These are phyloP conservation scores for Pleurotus eryngii DNA, from an alignment of 768 basidiomycete species.

Conservation along the genomic window DNA sequence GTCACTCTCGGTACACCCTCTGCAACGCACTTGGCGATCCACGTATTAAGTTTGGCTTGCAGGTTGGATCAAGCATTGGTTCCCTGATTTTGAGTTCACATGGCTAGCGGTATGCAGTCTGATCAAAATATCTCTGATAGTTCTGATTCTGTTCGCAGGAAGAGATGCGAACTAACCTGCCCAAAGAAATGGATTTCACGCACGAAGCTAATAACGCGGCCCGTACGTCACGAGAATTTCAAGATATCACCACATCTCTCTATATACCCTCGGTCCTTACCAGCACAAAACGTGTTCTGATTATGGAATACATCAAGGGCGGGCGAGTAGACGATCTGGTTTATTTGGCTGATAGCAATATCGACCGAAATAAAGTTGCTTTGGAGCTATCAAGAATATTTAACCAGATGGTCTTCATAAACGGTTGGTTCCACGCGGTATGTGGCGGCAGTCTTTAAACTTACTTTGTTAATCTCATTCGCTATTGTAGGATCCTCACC, in stretches of 20 bases:
- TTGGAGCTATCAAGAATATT: constrained; percentile 90
- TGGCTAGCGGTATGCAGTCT: constrained; percentile 68
- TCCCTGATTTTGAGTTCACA: constrained; percentile 93
- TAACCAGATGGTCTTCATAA: constrained; percentile 91
- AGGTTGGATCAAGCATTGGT: constrained; percentile 89
- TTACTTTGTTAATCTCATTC: neutral
- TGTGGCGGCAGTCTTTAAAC: constrained; percentile 20
- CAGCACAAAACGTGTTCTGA: constrained; percentile 79
- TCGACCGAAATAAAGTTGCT: constrained; percentile 92
- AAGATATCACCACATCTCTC: constrained; percentile 66
- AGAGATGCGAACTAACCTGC: constrained; percentile 91
- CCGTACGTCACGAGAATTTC: constrained; percentile 70
- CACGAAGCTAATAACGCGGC: constrained; percentile 86
- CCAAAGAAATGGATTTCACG: constrained; percentile 92
- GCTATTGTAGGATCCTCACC: constrained; percentile 73
- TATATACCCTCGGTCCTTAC: constrained; percentile 85
- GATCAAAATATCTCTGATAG: neutral
- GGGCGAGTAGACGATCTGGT: constrained; percentile 83
- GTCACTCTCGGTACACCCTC: constrained; percentile 55
- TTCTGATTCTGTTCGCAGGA: constrained; percentile 55
- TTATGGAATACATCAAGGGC: constrained; percentile 95
- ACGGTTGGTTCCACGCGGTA: constrained; percentile 87
- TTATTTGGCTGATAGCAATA: constrained; percentile 76
- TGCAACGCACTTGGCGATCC: neutral
- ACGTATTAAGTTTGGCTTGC: constrained; percentile 4